A percentile compares a stretch with the other conserved stretches of the same genome.
Evolutionary conservation across 169 alveolate species (phyloP).

Genomic region (Toxoplasma gondii): DNA sequence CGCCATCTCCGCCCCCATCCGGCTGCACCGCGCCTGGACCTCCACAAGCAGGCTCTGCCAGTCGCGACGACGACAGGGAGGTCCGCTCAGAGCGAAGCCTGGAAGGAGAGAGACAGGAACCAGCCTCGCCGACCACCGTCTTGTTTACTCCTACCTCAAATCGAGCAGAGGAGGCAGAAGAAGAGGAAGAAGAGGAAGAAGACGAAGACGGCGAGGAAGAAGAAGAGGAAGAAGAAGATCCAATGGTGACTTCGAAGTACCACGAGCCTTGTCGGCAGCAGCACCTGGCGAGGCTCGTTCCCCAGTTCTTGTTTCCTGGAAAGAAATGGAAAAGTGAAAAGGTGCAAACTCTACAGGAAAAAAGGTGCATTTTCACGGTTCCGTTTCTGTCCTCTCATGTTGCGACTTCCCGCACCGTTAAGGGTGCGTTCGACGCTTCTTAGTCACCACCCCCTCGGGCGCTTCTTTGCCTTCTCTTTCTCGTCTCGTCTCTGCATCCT

Average conservation of each 20-base stretch:
- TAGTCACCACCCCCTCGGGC: too few species aligned
- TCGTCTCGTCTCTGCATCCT: not conserved
- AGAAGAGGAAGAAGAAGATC: not conserved
- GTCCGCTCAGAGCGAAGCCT: too few species aligned
- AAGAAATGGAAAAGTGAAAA: not conserved
- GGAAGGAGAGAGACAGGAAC: not conserved
- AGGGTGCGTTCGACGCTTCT: too few species aligned
- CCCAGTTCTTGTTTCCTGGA: constrained; percentile 24
- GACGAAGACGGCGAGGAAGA: constrained; percentile 4
- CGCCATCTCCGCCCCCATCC: too few species aligned
- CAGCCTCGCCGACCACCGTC: not conserved
- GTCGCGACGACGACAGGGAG: too few species aligned
- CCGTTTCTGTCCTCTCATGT: too few species aligned
- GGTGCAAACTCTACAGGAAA: too few species aligned
- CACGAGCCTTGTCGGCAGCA: constrained; percentile 33
- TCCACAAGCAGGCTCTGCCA: too few species aligned
- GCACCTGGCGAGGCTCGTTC: constrained; percentile 12
- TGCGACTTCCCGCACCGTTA: not conserved
- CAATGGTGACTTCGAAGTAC: constrained; percentile 34
- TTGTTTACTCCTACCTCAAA: not conserved
- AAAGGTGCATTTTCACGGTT: not conserved
- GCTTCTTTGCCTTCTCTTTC: too few species aligned
- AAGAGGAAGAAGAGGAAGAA: not conserved
- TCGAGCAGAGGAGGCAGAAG: not conserved
- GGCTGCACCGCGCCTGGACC: too few species aligned